Base-by-base conservation (phyloP, 192 early-diverging fungal genomes). In the Entophlyctis helioformis region DNA sequence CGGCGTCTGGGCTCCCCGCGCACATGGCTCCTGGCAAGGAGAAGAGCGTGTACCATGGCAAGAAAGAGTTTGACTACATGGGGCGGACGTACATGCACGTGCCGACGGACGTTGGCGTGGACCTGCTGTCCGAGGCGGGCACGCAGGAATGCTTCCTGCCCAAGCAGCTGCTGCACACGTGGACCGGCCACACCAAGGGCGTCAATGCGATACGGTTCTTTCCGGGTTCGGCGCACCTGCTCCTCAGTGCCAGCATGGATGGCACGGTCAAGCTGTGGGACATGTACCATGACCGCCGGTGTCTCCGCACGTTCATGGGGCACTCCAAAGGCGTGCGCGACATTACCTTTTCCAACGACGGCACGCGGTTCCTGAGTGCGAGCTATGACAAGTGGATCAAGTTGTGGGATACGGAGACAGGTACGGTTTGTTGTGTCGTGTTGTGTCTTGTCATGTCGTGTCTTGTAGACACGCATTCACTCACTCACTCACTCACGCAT, bases 361-460 rank as follows among this genome's bases (percentile, higher is more conserved):
- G 96, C 16, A 59, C 55, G 1, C 48, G 67, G 34, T 98, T 98
- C 49, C 57, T 98, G 36, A 86, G 81, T 53, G 83, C 85, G 16
- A 82, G 84, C 31, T 96, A 90, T 50, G 96, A 98, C 60, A 81
- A 81, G 48, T 83, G 74, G 48, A 81, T 94, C 20, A 98, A 98
- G 59, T 61, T 93, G 23, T 98, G 96, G 96, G 96, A 98, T 53
- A 96, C 93, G 0, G 96, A 98, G 51, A 98, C 96, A 3, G 91
- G 74, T 68, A 35, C 41, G 48, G 25, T 40, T 50, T 44, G 36
- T 31, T n/a, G 15, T 34, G 59, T 20, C 23, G 13, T 50, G n/a
- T n/a, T n/a, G n/a, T n/a, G n/a, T n/a, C n/a, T n/a, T n/a, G n/a
- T n/a, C n/a, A n/a, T n/a, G n/a, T n/a, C n/a, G n/a, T n/a, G n/a